A percentile compares a stretch with the other conserved stretches of the same genome.
These are phyloP conservation scores for Ascochyta koolunga DNA, from an alignment of 2,329 filamentous ascomycete species.

Conservation along the genomic window DNA sequence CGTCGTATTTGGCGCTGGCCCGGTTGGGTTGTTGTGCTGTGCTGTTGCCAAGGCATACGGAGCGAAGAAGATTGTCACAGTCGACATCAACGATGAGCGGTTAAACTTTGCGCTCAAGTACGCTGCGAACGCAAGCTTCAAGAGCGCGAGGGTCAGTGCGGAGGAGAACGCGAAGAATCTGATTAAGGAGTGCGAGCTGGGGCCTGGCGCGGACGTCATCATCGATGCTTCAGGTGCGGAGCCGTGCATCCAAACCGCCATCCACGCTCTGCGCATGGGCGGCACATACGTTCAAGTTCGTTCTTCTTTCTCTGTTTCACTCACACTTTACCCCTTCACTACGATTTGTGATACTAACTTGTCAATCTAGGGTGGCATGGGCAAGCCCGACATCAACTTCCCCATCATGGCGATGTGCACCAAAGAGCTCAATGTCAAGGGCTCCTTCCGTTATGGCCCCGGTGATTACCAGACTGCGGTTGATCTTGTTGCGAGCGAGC, in stretches of 20 bases:
- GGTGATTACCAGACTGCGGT: constrained; percentile 89
- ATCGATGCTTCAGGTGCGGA: constrained; percentile 58
- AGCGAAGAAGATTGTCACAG: constrained; percentile 81
- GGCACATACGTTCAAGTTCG: constrained; percentile 55
- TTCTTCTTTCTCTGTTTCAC: background rate
- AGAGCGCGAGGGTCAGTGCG: constrained; percentile 63
- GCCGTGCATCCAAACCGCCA: constrained; percentile 56
- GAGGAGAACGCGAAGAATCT: constrained; percentile 77
- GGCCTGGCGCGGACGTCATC: constrained; percentile 55
- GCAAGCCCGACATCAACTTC: constrained; percentile 83
- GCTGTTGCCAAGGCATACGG: constrained; percentile 85
- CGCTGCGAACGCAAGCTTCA: constrained; percentile 70
- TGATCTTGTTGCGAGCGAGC: constrained; percentile 73
- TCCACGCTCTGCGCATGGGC: constrained; percentile 56
- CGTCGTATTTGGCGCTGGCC: constrained; percentile 57
- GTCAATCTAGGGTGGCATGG: constrained; percentile 70
- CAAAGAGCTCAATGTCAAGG: constrained; percentile 86
- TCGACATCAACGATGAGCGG: constrained; percentile 83
- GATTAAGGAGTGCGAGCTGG: constrained; percentile 67
- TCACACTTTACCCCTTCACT: background rate
- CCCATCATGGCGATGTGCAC: constrained; percentile 88
- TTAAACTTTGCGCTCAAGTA: constrained; percentile 79
- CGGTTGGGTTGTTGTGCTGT: constrained; percentile 83
- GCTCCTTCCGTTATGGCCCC: constrained; percentile 86
- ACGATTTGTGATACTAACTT: background rate